phyloP scores from a whole-genome alignment of 164 flowering plant genomes.

The Umbilicus rupestris region DNA sequence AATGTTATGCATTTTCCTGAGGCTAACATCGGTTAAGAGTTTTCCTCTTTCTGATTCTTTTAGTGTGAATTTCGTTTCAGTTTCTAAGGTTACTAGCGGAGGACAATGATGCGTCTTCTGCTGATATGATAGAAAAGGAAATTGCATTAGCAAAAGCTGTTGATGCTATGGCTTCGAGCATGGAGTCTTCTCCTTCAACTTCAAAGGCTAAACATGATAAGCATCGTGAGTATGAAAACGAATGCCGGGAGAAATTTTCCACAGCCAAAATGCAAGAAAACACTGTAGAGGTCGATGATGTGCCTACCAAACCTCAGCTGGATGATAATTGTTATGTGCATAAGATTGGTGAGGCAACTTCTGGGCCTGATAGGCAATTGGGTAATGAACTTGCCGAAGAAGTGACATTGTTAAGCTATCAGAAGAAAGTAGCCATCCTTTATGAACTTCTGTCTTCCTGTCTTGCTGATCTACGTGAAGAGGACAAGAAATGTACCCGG shows the following conservation, averaged over 20 bases:
- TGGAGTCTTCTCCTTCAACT: constrained; percentile 36
- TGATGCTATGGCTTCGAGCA: constrained; percentile 50
- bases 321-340: constrained; percentile 11
- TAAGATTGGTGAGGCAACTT: constrained; percentile 18
- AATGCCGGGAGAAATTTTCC: constrained; percentile 45
- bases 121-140: constrained; percentile 46
- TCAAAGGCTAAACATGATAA: constrained; percentile 36
- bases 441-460: constrained; percentile 94
- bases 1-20: background rate
- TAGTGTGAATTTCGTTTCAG: constrained; percentile 21
- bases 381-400: constrained; percentile 47
- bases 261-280: constrained; percentile 20
- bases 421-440: constrained; percentile 65
- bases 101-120: constrained; percentile 39
- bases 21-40: background rate
- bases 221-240: constrained; percentile 43
- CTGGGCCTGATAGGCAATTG: constrained; percentile 17
- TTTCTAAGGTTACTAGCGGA: constrained; percentile 70
- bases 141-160: constrained; percentile 62
- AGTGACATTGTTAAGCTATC: constrained; percentile 36
- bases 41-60: background rate
- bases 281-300: constrained; percentile 20
- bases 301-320: constrained; percentile 12
- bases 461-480: constrained; percentile 50
- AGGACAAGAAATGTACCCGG: constrained; percentile 34